A percentile compares a stretch with the other conserved stretches of the same genome.
These are phyloP conservation scores for Fusarium sp. DNA, from an alignment of 2,329 filamentous ascomycete species.

Conservation along the genomic window DNA sequence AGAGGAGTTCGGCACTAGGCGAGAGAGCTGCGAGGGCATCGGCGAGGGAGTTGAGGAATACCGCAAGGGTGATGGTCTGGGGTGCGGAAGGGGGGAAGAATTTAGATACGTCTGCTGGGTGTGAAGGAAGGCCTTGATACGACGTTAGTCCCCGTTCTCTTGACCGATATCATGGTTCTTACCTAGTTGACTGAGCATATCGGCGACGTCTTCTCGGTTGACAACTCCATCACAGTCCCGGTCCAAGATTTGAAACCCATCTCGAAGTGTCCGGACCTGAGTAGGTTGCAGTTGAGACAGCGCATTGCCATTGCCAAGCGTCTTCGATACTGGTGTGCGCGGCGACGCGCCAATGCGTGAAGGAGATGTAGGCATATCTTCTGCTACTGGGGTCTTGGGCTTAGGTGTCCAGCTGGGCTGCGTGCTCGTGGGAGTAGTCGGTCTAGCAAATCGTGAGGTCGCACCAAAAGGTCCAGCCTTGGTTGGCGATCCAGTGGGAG, in stretches of 20 bases:
- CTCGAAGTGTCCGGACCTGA: conserved; percentile 87
- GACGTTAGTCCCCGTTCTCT: conserved; percentile 6
- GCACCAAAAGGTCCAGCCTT: conserved; percentile 50
- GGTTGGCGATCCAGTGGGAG: conserved; percentile 71
- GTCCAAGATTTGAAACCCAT: conserved; percentile 94
- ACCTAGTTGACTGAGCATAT: conserved; percentile 90
- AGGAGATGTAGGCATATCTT: conserved; percentile 37
- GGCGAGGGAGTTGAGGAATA: conserved; percentile 86
- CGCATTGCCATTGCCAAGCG: conserved; percentile 60
- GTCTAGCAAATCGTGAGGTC: conserved; percentile 51
- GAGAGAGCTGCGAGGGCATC: conserved; percentile 79
- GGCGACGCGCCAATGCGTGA: conserved; percentile 49
- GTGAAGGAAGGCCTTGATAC: conserved; percentile 76
- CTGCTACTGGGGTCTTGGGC: conserved; percentile 38
- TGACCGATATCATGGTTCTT: conserved; percentile 24
- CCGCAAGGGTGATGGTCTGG: conserved; percentile 82
- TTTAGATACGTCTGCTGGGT: conserved; percentile 73
- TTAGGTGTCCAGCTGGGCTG: conserved; percentile 52
- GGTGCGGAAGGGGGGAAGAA: conserved; percentile 83
- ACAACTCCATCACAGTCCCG: conserved; percentile 87
- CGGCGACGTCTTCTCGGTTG: conserved; percentile 82
- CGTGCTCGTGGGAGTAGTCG: conserved; percentile 51
- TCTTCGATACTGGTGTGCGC: conserved; percentile 47
- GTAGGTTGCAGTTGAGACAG: conserved; percentile 81
- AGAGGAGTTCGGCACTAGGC: conserved; percentile 81